phyloP scores from a whole-genome alignment of 805 yeast species.

The Teunomyces funiuensis region DNA sequence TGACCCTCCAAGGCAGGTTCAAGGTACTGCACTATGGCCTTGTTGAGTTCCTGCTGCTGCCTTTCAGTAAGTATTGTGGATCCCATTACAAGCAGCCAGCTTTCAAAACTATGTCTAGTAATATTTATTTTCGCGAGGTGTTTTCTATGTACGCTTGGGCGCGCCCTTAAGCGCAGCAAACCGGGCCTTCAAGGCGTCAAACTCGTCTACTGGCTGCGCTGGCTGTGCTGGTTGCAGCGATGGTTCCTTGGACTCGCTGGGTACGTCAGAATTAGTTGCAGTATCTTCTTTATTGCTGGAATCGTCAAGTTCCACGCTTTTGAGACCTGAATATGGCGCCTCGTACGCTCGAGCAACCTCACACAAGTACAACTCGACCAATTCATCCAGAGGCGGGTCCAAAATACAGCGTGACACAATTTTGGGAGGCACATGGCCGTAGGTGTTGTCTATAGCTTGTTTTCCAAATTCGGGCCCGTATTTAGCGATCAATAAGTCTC shows the following conservation, averaged over 20 bases:
- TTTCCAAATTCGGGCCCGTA: constrained; percentile 69
- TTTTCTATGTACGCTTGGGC: constrained; percentile 3
- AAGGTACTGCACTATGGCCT: constrained; percentile 45
- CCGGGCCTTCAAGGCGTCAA: constrained; percentile 66
- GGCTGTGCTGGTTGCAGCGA: too few species aligned
- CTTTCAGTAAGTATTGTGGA: constrained; percentile 26
- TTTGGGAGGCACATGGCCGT: constrained; percentile 62
- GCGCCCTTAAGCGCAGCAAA: constrained; percentile 67
- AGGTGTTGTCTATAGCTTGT: constrained; percentile 50
- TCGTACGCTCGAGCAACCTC: constrained; percentile 82
- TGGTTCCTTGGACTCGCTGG: constrained; percentile 12
- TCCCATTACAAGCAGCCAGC: constrained; percentile 4
- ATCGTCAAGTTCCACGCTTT: neutral
- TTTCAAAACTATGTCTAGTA: constrained; percentile 1
- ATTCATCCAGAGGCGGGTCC: constrained; percentile 61
- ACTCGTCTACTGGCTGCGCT: constrained; percentile 44
- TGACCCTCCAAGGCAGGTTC: constrained; percentile 25
- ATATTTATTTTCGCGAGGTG: neutral
- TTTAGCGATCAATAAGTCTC: constrained; percentile 60
- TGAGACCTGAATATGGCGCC: constrained; percentile 66
- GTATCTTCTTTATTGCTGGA: constrained; percentile 17
- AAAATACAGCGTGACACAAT: constrained; percentile 61
- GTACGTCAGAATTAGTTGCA: constrained; percentile 17
- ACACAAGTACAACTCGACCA: constrained; percentile 67
- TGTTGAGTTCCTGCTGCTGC: constrained; percentile 34